Evolutionary conservation across 257 asterid genomes (phyloP).

Genomic region (Fraxinus quadrangulata): DNA sequence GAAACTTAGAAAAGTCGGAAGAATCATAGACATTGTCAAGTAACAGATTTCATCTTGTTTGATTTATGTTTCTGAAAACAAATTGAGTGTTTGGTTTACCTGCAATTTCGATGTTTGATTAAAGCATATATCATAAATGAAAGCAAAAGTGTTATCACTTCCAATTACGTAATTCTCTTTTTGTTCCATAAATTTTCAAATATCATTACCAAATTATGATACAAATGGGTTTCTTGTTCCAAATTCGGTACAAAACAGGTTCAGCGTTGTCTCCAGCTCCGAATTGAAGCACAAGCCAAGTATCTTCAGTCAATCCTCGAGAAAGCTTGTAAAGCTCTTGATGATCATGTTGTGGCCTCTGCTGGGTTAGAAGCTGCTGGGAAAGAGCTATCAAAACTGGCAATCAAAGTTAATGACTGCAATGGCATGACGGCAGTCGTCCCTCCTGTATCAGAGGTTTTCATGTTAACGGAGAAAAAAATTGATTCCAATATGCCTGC

Average conservation of each 20-base stretch:
- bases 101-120: too few species aligned
- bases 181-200: not conserved
- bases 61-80: not conserved
- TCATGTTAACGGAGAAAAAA: constrained; percentile 31
- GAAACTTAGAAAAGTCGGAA: too few species aligned
- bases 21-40: too few species aligned
- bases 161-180: not conserved
- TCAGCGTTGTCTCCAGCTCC: constrained; percentile 50
- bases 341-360: constrained; percentile 44
- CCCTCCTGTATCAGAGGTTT: constrained; percentile 38
- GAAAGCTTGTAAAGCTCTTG: constrained; percentile 60
- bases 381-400: constrained; percentile 66
- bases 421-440: constrained; percentile 32
- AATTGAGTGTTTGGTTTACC: not conserved
- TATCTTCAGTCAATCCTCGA: constrained; percentile 57
- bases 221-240: not conserved
- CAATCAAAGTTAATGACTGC: constrained; percentile 65
- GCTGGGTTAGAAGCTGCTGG: constrained; percentile 63
- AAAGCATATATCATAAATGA: not conserved
- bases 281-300: constrained; percentile 64
- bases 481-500: constrained; percentile 40
- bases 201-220: not conserved
- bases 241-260: constrained; percentile 35
- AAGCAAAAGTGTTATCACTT: not conserved
- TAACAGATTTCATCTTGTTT: too few species aligned